Percentiles rank a stretch among this genome's conserved stretches.
Conservation (phyloP, 345 rosid species). For the Geranium rotundifolium region DNA sequence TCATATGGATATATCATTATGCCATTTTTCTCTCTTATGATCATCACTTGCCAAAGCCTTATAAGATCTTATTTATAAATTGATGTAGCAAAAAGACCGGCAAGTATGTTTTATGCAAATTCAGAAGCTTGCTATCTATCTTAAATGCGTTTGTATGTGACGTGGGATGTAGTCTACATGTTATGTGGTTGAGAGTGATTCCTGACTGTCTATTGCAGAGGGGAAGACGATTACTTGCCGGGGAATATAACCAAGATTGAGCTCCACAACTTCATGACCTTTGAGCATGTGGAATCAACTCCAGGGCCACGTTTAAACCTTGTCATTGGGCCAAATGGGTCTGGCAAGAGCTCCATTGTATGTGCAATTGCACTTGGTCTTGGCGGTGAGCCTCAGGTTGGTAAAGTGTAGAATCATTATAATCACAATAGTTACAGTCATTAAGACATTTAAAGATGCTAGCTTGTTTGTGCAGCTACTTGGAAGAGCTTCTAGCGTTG, state of each 20-base stretch:
- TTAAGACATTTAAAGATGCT: neutral
- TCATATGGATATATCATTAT: no score
- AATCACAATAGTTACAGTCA: conserved; percentile 3
- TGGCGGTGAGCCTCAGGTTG: conserved; percentile 86
- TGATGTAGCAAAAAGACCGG: neutral
- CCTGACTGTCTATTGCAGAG: conserved; percentile 30
- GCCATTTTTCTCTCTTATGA: no score
- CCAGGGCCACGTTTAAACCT: conserved; percentile 85
- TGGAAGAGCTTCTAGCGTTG: conserved; percentile 77
- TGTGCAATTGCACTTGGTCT: conserved; percentile 95
- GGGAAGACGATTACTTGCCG: conserved; percentile 77
- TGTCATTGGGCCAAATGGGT: conserved; percentile 93
- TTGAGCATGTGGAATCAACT: conserved; percentile 59
- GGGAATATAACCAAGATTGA: conserved; percentile 81
- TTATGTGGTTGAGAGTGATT: neutral
- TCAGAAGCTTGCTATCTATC: neutral
- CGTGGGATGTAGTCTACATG: neutral
- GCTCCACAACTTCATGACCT: conserved; percentile 86
- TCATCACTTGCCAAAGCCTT: neutral
- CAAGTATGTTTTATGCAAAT: neutral
- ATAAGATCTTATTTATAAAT: no score
- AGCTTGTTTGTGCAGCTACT: conserved; percentile 45
- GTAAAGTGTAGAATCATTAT: conserved; percentile 14
- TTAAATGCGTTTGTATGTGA: neutral
- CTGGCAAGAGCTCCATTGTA: conserved; percentile 93